phyloP scores from a whole-genome alignment of 2,329 filamentous ascomycete species.

The Colletotrichum sp. region DNA sequence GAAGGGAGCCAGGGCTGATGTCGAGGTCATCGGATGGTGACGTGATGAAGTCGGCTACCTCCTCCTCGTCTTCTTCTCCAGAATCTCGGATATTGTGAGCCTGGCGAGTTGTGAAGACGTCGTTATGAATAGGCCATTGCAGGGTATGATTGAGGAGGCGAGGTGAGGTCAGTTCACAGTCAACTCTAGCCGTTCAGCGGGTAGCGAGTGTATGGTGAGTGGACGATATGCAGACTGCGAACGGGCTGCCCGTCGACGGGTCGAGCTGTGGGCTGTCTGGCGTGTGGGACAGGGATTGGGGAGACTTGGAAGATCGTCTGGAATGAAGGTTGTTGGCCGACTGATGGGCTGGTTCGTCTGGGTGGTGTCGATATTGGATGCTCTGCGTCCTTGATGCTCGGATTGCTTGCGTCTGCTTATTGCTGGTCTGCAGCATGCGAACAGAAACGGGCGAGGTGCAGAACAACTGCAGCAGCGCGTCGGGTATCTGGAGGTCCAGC shows the following conservation, averaged over 20 bases:
- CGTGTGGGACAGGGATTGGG: not conserved
- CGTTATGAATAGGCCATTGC: not conserved
- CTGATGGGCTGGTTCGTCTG: not conserved
- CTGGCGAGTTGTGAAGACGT: not conserved
- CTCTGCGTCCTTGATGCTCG: not conserved
- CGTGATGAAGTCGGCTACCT: not conserved
- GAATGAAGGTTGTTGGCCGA: not conserved
- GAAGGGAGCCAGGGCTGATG: not conserved
- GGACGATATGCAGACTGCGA: not conserved
- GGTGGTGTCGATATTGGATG: not conserved
- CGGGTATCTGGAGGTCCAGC: conserved; percentile 6
- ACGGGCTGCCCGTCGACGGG: not conserved
- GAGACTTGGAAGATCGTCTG: not conserved
- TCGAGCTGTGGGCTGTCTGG: not conserved
- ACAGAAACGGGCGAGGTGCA: conserved; percentile 4
- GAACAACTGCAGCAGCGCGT: conserved; percentile 9
- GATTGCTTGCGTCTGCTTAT: conserved; percentile 16
- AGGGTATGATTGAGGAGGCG: conserved; percentile 1
- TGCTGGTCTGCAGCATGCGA: conserved; percentile 9
- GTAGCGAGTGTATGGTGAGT: not conserved
- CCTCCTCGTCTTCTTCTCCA: not conserved
- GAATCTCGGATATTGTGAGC: not conserved
- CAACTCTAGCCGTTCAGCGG: not conserved
- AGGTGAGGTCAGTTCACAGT: conserved; percentile 10
- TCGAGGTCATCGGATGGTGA: not conserved